These are phyloP conservation scores for Pichia californica DNA, from an alignment of 805 yeast genomes.

Conservation along the genomic window DNA sequence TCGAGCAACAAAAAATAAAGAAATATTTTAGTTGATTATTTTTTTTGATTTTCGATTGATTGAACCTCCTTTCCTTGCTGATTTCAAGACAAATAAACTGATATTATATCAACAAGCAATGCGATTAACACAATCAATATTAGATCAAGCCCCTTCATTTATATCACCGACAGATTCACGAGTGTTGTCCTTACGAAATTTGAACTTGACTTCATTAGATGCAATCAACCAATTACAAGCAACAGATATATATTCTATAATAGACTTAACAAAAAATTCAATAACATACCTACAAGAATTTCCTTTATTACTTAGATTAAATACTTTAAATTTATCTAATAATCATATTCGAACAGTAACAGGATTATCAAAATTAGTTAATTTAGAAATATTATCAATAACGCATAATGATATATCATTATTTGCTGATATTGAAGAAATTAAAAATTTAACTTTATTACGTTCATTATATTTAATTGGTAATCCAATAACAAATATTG, in stretches of 20 bases:
- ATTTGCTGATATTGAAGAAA: slow-evolving; percentile 37
- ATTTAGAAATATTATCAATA: slow-evolving; percentile 47
- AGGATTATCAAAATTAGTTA: slow-evolving; percentile 29
- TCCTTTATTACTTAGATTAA: slow-evolving; percentile 38
- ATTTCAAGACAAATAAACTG: no score
- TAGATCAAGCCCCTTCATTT: slow-evolving; percentile 46
- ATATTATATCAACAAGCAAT: no score
- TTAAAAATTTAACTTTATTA: slow-evolving; percentile 36
- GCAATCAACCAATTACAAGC: slow-evolving; percentile 30
- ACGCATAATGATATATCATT: slow-evolving; percentile 43
- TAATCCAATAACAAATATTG: slow-evolving; percentile 46
- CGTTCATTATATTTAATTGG: slow-evolving; percentile 46
- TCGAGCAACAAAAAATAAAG: no score
- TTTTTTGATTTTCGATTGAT: no score
- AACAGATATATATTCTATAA: slow-evolving; percentile 39
- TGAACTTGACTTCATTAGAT: slow-evolving; percentile 38
- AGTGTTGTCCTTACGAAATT: slow-evolving; percentile 35
- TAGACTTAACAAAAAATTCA: slow-evolving; percentile 76
- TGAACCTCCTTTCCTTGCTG: no score
- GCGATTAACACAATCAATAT: slow-evolving; percentile 49
- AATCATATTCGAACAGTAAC: slow-evolving; percentile 49
- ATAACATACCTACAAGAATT: slow-evolving; percentile 47
- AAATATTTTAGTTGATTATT: no score
- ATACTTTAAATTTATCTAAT: slow-evolving; percentile 53
- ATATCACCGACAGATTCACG: slow-evolving; percentile 40